A percentile compares a stretch with the other conserved stretches of the same genome.
Evolutionary conservation across 2,329 filamentous ascomycete species (phyloP).

Genomic region (Alternaria arborescens): DNA sequence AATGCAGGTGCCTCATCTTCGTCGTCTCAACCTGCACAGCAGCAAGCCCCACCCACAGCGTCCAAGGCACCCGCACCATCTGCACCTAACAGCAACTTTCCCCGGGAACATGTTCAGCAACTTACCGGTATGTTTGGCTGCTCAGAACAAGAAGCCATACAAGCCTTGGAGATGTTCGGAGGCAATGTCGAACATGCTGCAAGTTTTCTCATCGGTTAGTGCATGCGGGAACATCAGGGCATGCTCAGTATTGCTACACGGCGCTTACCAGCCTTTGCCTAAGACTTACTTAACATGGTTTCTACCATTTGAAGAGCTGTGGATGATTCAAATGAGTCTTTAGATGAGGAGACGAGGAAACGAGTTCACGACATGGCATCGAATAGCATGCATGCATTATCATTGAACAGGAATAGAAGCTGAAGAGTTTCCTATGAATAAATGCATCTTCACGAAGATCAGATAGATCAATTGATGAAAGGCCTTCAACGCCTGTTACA

Average conservation of each 20-base stretch:
- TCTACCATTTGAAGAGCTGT: not conserved
- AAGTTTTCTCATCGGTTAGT: slow-evolving; percentile 70
- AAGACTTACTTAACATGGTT: not conserved
- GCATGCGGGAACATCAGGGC: not conserved
- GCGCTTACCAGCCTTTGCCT: not conserved
- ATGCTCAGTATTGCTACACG: not conserved
- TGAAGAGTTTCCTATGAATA: not conserved
- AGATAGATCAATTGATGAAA: not conserved
- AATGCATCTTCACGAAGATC: not conserved
- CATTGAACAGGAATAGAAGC: slow-evolving; percentile 6
- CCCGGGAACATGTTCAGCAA: slow-evolving; percentile 75
- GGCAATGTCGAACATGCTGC: slow-evolving; percentile 92
- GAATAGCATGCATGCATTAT: slow-evolving; percentile 17
- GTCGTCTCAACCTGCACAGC: slow-evolving; percentile 16
- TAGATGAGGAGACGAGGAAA: slow-evolving; percentile 11
- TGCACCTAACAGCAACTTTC: slow-evolving; percentile 50
- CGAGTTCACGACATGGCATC: slow-evolving; percentile 20
- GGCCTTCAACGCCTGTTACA: not conserved
- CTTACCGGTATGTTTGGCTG: slow-evolving; percentile 78
- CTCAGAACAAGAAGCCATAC: slow-evolving; percentile 76
- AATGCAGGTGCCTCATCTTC: slow-evolving; percentile 28
- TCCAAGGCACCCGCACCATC: slow-evolving; percentile 25
- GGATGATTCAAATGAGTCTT: not conserved
- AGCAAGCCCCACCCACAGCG: slow-evolving; percentile 24
- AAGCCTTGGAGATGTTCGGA: slow-evolving; percentile 80